Evolutionary conservation across 2,329 filamentous ascomycete genomes (phyloP), one percentile per base, ranked within the genome.

Genomic region (Blastomyces emzantsi): DNA sequence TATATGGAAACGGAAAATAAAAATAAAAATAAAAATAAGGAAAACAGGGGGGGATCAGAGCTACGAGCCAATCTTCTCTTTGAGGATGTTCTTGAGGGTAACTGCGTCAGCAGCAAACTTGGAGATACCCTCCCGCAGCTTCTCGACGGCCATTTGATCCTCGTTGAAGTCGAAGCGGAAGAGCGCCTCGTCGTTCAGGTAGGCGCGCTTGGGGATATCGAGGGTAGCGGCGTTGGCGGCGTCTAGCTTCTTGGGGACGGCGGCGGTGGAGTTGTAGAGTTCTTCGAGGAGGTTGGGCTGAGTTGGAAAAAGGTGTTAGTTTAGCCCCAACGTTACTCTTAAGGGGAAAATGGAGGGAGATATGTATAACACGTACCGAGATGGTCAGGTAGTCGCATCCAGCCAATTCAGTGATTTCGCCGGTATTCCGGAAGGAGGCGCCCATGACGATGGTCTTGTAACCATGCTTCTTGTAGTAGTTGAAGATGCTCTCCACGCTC

Each of bases 111-210:
- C 94, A 65, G 94, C 93, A 75, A 99, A 99, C 83, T 97, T 97
- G 85, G 90, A 95, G 84, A 99, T 99, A 81, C 94, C 94, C 82
- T 99, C 94, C 67, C 92, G 90, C 72, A 99, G 87, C 89, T 99
- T 99, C 88, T 97, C 92, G 70, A 96, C 91, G 68, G 90, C 94
- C 94, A 99, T 99, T 79, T 93, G 89, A 75, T 99, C 92, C 85
- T 99, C 94, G 85, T 99, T 99, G 87, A 99, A 96, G 81, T 92
- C 90, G 84, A 97, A 99, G 78, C 94, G 92, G 92, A 97, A 99
- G 60, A 80, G 75, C 62, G 92, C 73, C 86, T 99, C 94, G 80
- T 94, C 83, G 76, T 88, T 86, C 80, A 99, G 88, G 86, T 96
- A 99, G 64, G 82, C 82, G 84, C 90, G 90, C 90, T 92, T 96